Conservation (phyloP, 2,329 filamentous ascomycete species). For the Colletotrichum sp. region DNA sequence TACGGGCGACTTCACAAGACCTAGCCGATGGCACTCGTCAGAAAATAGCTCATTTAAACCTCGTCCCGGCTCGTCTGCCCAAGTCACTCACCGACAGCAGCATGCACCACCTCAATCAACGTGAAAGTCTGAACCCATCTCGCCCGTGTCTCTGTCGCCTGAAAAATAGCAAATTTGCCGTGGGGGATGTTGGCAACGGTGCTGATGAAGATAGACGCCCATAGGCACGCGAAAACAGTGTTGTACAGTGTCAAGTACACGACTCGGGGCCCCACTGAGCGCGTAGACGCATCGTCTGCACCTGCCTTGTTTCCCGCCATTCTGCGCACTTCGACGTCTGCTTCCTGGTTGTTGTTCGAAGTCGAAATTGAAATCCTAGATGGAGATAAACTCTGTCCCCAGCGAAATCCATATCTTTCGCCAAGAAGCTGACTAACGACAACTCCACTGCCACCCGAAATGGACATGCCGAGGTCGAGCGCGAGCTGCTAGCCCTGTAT, state of each 20-base stretch:
- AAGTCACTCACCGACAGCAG: slow-evolving; percentile 68
- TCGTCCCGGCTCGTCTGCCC: neutral
- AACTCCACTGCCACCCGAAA: neutral
- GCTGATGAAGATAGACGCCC: slow-evolving; percentile 77
- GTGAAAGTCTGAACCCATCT: slow-evolving; percentile 86
- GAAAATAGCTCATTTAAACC: neutral
- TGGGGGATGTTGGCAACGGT: slow-evolving; percentile 57
- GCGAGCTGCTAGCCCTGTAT: neutral
- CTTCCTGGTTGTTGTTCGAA: neutral
- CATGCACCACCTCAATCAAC: slow-evolving; percentile 82
- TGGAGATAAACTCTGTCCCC: neutral
- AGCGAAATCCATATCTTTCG: neutral
- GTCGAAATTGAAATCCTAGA: neutral
- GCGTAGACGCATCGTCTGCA: neutral
- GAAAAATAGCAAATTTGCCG: slow-evolving; percentile 64
- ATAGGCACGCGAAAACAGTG: slow-evolving; percentile 74
- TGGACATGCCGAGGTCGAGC: neutral
- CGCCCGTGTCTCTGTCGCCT: slow-evolving; percentile 68
- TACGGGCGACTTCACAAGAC: slow-evolving; percentile 84
- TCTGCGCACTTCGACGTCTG: neutral
- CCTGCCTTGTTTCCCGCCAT: neutral
- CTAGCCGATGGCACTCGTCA: slow-evolving; percentile 44
- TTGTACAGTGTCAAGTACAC: slow-evolving; percentile 89
- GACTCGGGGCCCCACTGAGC: neutral
- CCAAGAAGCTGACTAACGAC: neutral